Evolutionary conservation across 306 rosid species (phyloP), one percentile per base, ranked within the genome.

Genomic region (Quercus berberidifolia): DNA sequence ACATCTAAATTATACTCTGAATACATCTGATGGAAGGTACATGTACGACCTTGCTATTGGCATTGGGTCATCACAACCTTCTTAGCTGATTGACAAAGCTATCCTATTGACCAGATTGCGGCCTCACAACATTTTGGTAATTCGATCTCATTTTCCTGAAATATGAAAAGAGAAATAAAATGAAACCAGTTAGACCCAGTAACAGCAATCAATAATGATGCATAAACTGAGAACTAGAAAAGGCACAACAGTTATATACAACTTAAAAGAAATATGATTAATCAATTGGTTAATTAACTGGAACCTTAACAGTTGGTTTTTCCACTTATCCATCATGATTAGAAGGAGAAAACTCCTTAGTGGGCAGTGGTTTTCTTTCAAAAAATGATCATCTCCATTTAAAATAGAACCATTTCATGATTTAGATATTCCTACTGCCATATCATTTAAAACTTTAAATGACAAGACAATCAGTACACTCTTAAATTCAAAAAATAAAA

Each of bases 91-190:
- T 71, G 64, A 71, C 15, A 56, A 72, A n/a, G 82, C 79, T 82
- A 21, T 71, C 81, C 82, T 73, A 82, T 81, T 76, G 86, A 35
- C 41, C 81, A 17, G 88, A 76, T 79, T 73, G 86, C n/a, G 79
- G 35, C 70, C 78, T 86, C 51, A 85, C 75, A 57, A 49, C 91
- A 41, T 41, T 41, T 41, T 41, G 93, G 86, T 92, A 95, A 83
- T 90, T 92, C 28, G 96, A 91, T 77, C 84, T 86, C 82, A 92
- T 96, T 86, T 85, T 85, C 81, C 97, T 92, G 92, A 58, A 76
- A 38, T 46, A 30, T 58, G 35, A 77, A 65, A 67, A 77, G 35
- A 38, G 18, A 19, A 4, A 71, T 38, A 63, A 79, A 33, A 52
- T 60, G 72, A 57, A 35, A 46, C 38, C 49, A 81, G n/a, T 63